These are phyloP conservation scores for Entomortierella chlamydospora DNA, from an alignment of 192 early-diverging fungal genomes.

Conservation along the genomic window DNA sequence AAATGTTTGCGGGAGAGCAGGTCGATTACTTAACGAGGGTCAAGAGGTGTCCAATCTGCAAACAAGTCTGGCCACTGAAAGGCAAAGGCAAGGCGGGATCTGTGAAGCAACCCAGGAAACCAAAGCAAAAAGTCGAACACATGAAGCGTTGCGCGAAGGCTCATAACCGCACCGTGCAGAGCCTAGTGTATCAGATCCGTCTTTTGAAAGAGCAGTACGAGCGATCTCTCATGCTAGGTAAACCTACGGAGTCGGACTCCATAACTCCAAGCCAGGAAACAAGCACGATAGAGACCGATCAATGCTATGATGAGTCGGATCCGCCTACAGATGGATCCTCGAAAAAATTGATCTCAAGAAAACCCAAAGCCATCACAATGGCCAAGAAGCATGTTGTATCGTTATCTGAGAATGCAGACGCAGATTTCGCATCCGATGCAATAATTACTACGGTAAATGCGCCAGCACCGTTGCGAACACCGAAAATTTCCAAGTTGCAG, in stretches of 20 bases:
- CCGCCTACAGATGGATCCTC: not conserved
- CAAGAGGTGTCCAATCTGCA: constrained; percentile 42
- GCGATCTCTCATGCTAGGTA: constrained; percentile 25
- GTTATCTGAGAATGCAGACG: constrained; percentile 27
- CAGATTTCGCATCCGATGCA: constrained; percentile 37
- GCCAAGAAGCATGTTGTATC: constrained; percentile 28
- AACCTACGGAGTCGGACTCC: constrained; percentile 1
- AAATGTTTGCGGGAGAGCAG: constrained; percentile 19
- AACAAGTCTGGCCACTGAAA: constrained; percentile 26
- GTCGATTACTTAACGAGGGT: constrained; percentile 37
- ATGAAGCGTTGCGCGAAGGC: constrained; percentile 37
- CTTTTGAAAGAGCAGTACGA: constrained; percentile 36
- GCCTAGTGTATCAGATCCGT: constrained; percentile 36
- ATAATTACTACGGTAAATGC: constrained; percentile 32
- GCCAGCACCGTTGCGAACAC: not conserved
- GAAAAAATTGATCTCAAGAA: not conserved
- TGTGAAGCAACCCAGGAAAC: constrained; percentile 4
- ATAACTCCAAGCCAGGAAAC: not conserved
- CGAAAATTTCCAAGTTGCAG: constrained; percentile 7
- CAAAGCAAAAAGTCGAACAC: constrained; percentile 39
- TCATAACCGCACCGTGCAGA: constrained; percentile 26
- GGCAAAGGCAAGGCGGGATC: constrained; percentile 4
- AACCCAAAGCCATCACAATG: constrained; percentile 1
- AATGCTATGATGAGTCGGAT: not conserved
- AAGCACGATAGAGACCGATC: not conserved